Conservation (phyloP, 202 grass and related monocot genomes). For the Miscanthus sacchariflorus region DNA sequence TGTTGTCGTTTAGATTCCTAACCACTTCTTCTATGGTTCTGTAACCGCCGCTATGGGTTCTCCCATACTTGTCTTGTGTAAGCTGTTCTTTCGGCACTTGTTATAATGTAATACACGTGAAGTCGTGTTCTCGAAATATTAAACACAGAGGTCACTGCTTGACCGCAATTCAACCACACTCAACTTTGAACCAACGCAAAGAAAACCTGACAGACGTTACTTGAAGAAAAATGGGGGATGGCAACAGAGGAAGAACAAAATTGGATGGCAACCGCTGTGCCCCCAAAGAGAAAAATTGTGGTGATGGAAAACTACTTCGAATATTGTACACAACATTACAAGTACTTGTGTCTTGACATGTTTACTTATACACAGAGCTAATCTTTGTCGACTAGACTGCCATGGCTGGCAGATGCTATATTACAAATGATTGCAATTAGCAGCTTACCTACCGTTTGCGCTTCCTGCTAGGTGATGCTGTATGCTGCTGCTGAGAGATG, state of each 20-base stretch:
- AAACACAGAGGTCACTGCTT: not conserved
- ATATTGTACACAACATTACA: not conserved
- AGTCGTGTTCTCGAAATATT: not conserved
- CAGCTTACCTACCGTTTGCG: not conserved
- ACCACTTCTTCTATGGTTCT: too few species aligned
- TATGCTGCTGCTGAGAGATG: not conserved
- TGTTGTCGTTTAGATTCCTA: too few species aligned
- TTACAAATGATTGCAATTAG: not conserved
- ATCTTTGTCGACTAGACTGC: not conserved
- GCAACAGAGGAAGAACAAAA: not conserved
- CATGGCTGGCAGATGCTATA: not conserved
- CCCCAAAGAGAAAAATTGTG: not conserved
- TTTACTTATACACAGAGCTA: not conserved
- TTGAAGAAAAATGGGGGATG: too few species aligned
- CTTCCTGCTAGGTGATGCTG: not conserved
- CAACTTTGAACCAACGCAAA: not conserved
- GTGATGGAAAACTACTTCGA: not conserved
- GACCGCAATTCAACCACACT: not conserved
- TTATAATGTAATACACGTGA: too few species aligned
- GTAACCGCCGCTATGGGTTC: too few species aligned
- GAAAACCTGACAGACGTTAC: not conserved
- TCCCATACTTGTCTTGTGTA: too few species aligned
- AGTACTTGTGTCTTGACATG: too few species aligned
- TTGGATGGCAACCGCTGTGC: not conserved
- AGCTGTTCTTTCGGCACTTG: too few species aligned